Evolutionary conservation across 108 stramenopile species (phyloP), one percentile per base, ranked within the genome.

Genomic region (Craspedostauros australis): DNA sequence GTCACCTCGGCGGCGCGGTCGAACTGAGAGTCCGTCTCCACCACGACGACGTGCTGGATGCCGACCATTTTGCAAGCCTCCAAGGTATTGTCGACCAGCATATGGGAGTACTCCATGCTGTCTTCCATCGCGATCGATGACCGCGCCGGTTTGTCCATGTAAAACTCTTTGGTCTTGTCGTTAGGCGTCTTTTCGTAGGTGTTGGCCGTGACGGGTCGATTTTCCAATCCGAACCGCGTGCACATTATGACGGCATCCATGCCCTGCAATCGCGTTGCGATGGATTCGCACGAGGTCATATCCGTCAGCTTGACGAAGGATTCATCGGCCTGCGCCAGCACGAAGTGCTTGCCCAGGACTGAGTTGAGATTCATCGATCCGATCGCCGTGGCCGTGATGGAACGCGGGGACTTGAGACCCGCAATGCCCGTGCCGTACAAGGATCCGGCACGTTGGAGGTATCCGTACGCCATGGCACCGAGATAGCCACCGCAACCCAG

Each of bases 391-490:
- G 88, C 83, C 7, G 71, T 57, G 18, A 89, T 72, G 14, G 73
- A 61, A 37, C 88, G 54, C 26, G 73, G 75, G 19, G 56, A 62
- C 9, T 65, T 56, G 23, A 63, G 31, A 30, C 73, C 73, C 11
- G 66, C 68, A 21, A 89, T 76, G 15, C 88, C 88, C 8, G 88
- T 85, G 12, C 82, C 88, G 54, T 89, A 89, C 47, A 89, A 41
- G 4, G 66, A 59, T 12, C 74, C 60, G 32, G 80, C 83, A 9
- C 88, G 74, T 51, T 89, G 88, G 12, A 85, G 52, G 64, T 85
- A 89, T 1, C 88, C 88, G 68, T 73, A 89, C 20, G 71, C 48
- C 39, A 66, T 44, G 19, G 73, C 70, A 42, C 84, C 88, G 36
- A 85, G 62, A 47, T 79, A 83, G 18, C 88, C 88, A 24, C 88